Percentiles rank a stretch among this genome's conserved stretches.
Evolutionary conservation across 1,284 basidiomycete species (phyloP).

Genomic region (Trichosporon faecale): DNA sequence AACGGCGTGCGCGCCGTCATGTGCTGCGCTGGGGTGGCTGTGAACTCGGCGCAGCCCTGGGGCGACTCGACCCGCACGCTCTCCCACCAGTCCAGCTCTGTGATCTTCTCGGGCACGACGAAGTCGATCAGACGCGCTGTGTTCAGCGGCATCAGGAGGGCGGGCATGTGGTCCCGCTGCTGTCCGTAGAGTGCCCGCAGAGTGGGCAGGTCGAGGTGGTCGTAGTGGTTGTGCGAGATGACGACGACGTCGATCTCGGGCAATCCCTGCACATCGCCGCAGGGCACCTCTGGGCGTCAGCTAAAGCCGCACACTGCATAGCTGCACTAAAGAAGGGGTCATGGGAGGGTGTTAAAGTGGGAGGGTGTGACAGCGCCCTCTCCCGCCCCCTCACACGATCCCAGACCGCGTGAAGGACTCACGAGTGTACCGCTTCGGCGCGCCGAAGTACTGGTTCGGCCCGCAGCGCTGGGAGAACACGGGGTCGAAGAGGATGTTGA

Average conservation of each 20-base stretch:
- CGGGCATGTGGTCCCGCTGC: conserved; percentile 39
- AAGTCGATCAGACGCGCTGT: conserved; percentile 53
- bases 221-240: conserved; percentile 65
- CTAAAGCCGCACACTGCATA: neutral
- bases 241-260: conserved; percentile 65
- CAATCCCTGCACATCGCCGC: conserved; percentile 58
- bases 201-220: conserved; percentile 62
- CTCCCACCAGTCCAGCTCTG: conserved; percentile 72
- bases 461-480: conserved; percentile 65
- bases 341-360: too few relatives aligned
- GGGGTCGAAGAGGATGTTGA: conserved; percentile 68
- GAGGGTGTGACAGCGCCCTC: too few relatives aligned
- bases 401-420: conserved; percentile 14
- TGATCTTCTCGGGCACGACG: conserved; percentile 51
- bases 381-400: neutral
- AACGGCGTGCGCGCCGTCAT: conserved; percentile 56
- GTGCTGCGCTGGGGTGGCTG: conserved; percentile 55
- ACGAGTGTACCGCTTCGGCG: conserved; percentile 60
- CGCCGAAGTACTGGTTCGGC: conserved; percentile 59
- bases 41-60: conserved; percentile 34
- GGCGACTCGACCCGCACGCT: conserved; percentile 21
- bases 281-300: conserved; percentile 56
- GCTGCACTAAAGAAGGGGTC: too few relatives aligned
- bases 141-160: conserved; percentile 66
- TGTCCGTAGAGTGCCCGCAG: conserved; percentile 51